Evolutionary conservation across 371 early-diverging fungal genomes (phyloP).

Genomic region (Funneliformis caledonium): DNA sequence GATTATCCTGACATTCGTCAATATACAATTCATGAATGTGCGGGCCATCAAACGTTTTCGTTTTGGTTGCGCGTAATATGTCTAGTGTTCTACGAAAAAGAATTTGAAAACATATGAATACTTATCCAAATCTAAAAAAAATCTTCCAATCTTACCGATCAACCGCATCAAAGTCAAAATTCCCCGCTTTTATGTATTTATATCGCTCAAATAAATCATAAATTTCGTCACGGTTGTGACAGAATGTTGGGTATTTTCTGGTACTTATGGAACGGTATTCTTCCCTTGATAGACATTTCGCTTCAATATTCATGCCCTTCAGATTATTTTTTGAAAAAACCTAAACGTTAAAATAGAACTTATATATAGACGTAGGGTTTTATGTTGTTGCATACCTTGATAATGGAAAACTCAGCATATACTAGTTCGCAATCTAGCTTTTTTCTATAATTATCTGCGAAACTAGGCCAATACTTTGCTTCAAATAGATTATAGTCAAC

Average conservation of each 20-base stretch:
- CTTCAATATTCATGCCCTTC: slow-evolving; percentile 16
- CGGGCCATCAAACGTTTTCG: slow-evolving; percentile 9
- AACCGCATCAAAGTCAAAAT: slow-evolving; percentile 21
- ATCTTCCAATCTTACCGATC: slow-evolving; percentile 22
- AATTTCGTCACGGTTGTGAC: slow-evolving; percentile 4
- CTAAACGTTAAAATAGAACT: not conserved
- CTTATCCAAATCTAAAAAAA: not conserved
- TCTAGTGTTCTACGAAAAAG: slow-evolving; percentile 7
- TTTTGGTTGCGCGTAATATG: slow-evolving; percentile 27
- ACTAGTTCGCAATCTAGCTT: slow-evolving; percentile 2
- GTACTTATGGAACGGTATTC: slow-evolving; percentile 15
- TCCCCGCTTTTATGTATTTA: not conserved
- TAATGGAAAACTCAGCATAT: slow-evolving; percentile 16
- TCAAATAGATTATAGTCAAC: not conserved
- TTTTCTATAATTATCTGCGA: not conserved
- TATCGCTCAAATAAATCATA: slow-evolving; percentile 34
- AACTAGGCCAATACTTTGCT: slow-evolving; percentile 23
- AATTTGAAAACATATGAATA: not conserved
- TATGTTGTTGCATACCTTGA: slow-evolving; percentile 22
- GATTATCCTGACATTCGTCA: slow-evolving; percentile 35
- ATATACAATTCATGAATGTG: slow-evolving; percentile 39
- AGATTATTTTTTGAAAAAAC: not conserved
- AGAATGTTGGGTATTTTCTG: slow-evolving; percentile 11
- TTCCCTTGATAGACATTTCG: slow-evolving; percentile 26
- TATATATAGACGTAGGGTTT: not conserved